Evolutionary conservation across 139 green algal genomes (phyloP), one percentile per base, ranked within the genome.

Genomic region (Zygnema circumcarinatum): DNA sequence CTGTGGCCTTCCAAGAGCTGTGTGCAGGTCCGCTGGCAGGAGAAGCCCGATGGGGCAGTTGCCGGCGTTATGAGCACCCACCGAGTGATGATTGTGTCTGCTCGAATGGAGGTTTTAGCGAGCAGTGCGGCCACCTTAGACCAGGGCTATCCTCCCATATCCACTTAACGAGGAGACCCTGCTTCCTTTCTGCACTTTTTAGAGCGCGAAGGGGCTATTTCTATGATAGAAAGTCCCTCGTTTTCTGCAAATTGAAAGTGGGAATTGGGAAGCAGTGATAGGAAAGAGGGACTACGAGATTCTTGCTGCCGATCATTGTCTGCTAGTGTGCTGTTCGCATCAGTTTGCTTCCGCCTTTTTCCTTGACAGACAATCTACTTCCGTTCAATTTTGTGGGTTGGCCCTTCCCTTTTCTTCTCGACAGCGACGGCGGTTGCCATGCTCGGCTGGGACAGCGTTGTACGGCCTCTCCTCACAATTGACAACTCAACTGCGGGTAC

Each of bases 341-440:
- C n/a, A n/a, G n/a, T n/a, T n/a, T n/a, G n/a, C n/a, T n/a, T n/a
- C n/a, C n/a, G n/a, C n/a, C n/a, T n/a, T n/a, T 41, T 31, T 35
- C 80, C 80, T 86, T 86, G 80, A 86, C 80, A 52, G 54, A 78
- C 80, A 38, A 69, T 81, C 36, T 40, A 86, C 80, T 89, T 89
- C 36, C 38, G 35, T 38, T 84, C 85, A 21, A 72, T 67, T 29
- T 16, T 90, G 79, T 90, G 85, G 85, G 79, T 84, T 42, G 85
- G 85, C 39, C 85, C 85, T n/a, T 79, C 85, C 22, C 62, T 90
- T 35, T 80, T 90, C 11, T 89, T 89, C 80, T 84, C 80, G 21
- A 90, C 85, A 29, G 47, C 84, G 29, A 90, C 85, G 0, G 11
- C 38, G 2, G 80, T 90, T 7, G 32, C 54, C 38, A 39, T 89